Percentiles rank a stretch among this genome's conserved stretches.
Conservation (phyloP, 768 basidiomycete genomes). For the Clitopilus passeckerianus region DNA sequence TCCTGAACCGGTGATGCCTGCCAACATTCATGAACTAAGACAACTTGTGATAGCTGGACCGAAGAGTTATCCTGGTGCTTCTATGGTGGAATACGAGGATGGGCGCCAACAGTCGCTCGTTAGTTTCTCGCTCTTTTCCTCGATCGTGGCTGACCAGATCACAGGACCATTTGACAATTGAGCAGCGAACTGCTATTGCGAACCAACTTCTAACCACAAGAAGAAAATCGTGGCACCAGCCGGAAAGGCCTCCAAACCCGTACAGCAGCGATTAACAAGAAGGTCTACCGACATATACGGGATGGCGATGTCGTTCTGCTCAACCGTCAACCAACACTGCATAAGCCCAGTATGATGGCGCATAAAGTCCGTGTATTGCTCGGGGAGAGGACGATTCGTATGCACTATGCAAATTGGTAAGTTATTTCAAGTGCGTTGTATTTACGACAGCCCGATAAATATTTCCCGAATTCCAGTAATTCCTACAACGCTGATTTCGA, state of each 20-base stretch:
- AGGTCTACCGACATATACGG: constrained; percentile 91
- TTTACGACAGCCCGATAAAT: not conserved
- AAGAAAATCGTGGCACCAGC: constrained; percentile 51
- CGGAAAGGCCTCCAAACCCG: constrained; percentile 66
- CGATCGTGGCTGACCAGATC: not conserved
- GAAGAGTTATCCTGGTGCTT: constrained; percentile 85
- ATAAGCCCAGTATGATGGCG: constrained; percentile 99
- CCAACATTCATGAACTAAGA: constrained; percentile 85
- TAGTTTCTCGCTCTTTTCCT: constrained; percentile 12
- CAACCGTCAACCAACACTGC: constrained; percentile 96
- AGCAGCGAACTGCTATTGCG: constrained; percentile 92
- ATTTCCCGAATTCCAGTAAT: not conserved
- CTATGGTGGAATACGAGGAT: constrained; percentile 93
- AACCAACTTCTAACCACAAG: constrained; percentile 92
- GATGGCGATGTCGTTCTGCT: constrained; percentile 95
- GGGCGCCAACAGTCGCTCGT: constrained; percentile 85
- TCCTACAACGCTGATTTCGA: constrained; percentile 74
- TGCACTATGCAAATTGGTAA: constrained; percentile 99
- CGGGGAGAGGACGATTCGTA: constrained; percentile 98
- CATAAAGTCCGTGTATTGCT: constrained; percentile 88
- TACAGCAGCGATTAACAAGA: constrained; percentile 85
- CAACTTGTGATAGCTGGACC: constrained; percentile 91
- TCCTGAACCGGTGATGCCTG: constrained; percentile 92
- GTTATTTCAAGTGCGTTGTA: not conserved
- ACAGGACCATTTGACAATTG: constrained; percentile 80